Conservation (phyloP, 768 basidiomycete genomes). For the Suillus alpinus region DNA sequence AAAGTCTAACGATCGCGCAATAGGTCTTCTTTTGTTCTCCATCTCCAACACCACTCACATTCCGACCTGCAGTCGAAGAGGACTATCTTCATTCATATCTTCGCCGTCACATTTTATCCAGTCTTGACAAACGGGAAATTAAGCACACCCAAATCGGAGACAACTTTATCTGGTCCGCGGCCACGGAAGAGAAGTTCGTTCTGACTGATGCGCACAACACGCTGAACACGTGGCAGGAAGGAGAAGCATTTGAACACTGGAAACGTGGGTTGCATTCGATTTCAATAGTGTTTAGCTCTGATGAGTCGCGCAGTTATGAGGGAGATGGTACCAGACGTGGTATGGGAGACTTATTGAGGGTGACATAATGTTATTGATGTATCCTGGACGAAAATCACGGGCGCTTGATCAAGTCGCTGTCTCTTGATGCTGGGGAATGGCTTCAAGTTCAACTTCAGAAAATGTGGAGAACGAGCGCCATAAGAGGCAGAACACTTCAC, state of each 20-base stretch:
- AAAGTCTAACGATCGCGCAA: not conserved
- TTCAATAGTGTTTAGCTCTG: not conserved
- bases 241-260: constrained; percentile 74
- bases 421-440: not conserved
- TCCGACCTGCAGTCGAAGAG: constrained; percentile 49
- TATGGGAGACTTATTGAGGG: constrained; percentile 77
- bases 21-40: constrained; percentile 85
- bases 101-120: constrained; percentile 56
- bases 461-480: not conserved
- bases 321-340: constrained; percentile 60
- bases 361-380: not conserved
- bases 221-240: constrained; percentile 63
- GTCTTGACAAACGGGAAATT: constrained; percentile 53
- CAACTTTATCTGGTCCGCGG: constrained; percentile 11
- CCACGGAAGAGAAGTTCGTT: constrained; percentile 45
- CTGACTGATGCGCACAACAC: constrained; percentile 63
- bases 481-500: not conserved
- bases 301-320: constrained; percentile 62
- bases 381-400: not conserved
- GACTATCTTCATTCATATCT: constrained; percentile 73
- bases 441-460: not conserved
- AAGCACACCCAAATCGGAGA: constrained; percentile 41
- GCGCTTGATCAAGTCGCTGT: not conserved
- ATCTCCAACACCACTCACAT: constrained; percentile 49
- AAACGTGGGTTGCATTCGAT: constrained; percentile 44